Evolutionary conservation across 2,329 filamentous ascomycete genomes (phyloP).

Genomic region (Paecilomyces formosus): DNA sequence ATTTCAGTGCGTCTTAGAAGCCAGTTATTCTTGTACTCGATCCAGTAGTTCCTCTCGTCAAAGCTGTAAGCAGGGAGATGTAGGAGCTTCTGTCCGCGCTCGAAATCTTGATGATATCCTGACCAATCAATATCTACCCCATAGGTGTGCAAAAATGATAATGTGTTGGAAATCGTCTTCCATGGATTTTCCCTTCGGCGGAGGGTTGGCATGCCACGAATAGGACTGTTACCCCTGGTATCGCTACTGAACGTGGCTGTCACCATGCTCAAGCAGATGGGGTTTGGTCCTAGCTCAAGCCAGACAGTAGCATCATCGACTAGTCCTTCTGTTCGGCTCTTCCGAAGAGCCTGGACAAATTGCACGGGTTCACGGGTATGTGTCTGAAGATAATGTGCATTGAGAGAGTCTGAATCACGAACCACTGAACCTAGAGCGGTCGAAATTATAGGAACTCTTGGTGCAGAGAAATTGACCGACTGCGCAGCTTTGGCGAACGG

Average conservation of each 20-base stretch:
- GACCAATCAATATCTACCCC: conserved; percentile 63
- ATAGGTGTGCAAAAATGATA: conserved; percentile 53
- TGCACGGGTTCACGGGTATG: too few relatives aligned
- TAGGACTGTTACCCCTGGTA: conserved; percentile 45
- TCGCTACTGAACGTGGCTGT: conserved; percentile 37
- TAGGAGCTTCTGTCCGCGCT: conserved; percentile 51
- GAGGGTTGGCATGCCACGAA: conserved; percentile 52
- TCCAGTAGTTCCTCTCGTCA: conserved; percentile 66
- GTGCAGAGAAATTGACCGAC: background rate
- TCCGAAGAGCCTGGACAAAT: too few relatives aligned
- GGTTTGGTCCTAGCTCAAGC: conserved; percentile 69
- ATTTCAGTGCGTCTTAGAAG: too few relatives aligned
- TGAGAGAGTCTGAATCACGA: too few relatives aligned
- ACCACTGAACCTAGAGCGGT: too few relatives aligned
- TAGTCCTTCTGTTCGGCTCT: too few relatives aligned
- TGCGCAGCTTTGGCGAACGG: background rate
- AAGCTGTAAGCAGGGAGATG: conserved; percentile 62
- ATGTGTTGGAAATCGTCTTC: conserved; percentile 53
- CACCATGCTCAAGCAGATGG: conserved; percentile 61
- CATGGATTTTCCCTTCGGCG: conserved; percentile 57
- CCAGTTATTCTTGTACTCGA: conserved; percentile 66
- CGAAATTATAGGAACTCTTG: background rate
- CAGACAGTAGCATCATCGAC: conserved; percentile 60
- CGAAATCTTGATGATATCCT: conserved; percentile 60
- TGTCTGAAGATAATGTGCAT: too few relatives aligned